Base-by-base conservation (phyloP, 1,139 yeast genomes). In the Debaryomycetaceae sp. region DNA sequence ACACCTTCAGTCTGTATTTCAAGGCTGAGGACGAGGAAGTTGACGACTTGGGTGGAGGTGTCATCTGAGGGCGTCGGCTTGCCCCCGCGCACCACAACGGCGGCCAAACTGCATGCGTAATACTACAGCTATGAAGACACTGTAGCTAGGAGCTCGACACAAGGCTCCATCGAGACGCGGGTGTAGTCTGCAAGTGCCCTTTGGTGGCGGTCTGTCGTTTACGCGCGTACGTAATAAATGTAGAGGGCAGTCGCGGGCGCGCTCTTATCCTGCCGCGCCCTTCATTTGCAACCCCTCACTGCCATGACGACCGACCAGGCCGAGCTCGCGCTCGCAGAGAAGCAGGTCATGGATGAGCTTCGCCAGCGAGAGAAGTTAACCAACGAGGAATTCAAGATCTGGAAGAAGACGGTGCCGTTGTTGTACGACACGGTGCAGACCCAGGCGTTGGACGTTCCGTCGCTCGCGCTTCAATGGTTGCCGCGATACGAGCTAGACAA, bases 321-420 rank as follows among this genome's bases (percentile, higher is more conserved):
- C 18, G 52, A 48, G 27, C 39, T 47, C 28, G 46, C 46, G 4
- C 31, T 37, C 23, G 55, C 56, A 7, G 64, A 60, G 36, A 53
- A 43, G 28, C 69, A 61, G 35, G 50, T 66, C 16, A 53, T 57
- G 20, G 51, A 53, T 24, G 72, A 63, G 36, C 72, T 68, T 45
- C 78, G 71, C 45, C 52, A 58, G 35, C 61, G 61, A 34, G 80
- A 74, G 42, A 74, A 72, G 44, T 48, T 73, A 15, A 58, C 65
- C 39, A 75, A 75, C 42, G 81, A 75, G 53, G 95, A 85, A 56
- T 88, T 79, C 65, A 84, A 88, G 49, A 83, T 84, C 36, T 91
- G 98, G 98, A 89, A 89, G 56, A 91, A 91, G 51, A 80, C 95
- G 9, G 83, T 91, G n/a, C 96, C 95, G 11, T 70, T 86, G 43